Percentiles rank a stretch among this genome's conserved stretches.
phyloP scores from a whole-genome alignment of 2,329 filamentous ascomycete species.

The Paraconiothyrium brasiliense region DNA sequence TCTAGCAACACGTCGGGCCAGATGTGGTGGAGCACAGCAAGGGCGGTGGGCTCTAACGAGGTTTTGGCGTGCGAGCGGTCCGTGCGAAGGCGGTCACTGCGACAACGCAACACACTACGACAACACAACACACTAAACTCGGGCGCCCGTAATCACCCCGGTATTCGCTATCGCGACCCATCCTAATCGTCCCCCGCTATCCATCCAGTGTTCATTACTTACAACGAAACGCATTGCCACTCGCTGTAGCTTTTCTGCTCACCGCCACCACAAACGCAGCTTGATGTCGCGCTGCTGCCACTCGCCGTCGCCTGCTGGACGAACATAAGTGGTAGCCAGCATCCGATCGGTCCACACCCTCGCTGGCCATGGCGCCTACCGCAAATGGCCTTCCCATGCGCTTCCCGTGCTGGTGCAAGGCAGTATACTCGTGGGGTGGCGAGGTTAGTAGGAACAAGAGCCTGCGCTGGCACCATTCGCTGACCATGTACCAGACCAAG shows the following conservation, averaged over 20 bases:
- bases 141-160: not conserved
- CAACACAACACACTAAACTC: slow-evolving; percentile 1
- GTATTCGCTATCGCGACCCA: slow-evolving; percentile 9
- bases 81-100: not conserved
- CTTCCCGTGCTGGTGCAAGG: slow-evolving; percentile 92
- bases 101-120: not conserved
- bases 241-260: slow-evolving; percentile 1
- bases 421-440: slow-evolving; percentile 92
- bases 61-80: not conserved
- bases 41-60: not conserved
- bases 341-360: slow-evolving; percentile 10
- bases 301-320: not conserved
- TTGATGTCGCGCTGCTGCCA: slow-evolving; percentile 2
- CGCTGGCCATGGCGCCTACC: slow-evolving; percentile 54
- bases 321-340: slow-evolving; percentile 1
- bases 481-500: slow-evolving; percentile 69
- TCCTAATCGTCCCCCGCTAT: slow-evolving; percentile 10
- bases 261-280: not conserved
- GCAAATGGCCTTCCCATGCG: slow-evolving; percentile 70
- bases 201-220: slow-evolving; percentile 3
- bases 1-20: not conserved
- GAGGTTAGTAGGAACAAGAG: slow-evolving; percentile 59
- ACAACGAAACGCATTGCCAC: not conserved
- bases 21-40: not conserved
- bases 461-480: slow-evolving; percentile 23